A percentile compares a stretch with the other conserved stretches of the same genome.
Conservation (phyloP, 2,329 filamentous ascomycete genomes). For the Ascocoryne sarcoides region DNA sequence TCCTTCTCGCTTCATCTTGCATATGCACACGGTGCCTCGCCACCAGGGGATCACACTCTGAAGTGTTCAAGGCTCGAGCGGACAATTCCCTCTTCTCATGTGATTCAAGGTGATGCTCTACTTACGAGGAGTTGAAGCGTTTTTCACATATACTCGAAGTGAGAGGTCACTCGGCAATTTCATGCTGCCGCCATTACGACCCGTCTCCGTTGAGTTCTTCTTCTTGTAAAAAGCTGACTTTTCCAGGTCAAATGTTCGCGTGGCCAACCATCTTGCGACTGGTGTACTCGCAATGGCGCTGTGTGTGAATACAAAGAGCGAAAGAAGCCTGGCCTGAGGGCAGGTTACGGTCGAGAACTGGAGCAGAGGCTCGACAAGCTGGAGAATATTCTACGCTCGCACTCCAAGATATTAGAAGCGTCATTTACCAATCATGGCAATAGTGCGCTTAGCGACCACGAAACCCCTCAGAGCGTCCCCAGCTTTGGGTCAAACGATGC, state of each 20-base stretch:
- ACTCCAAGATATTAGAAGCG: slow-evolving; percentile 57
- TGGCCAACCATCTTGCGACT: slow-evolving; percentile 62
- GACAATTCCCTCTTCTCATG: no score
- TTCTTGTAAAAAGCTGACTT: slow-evolving; percentile 8
- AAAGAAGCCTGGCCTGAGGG: slow-evolving; percentile 54
- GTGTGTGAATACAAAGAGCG: slow-evolving; percentile 60
- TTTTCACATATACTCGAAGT: no score
- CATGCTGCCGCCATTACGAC: no score
- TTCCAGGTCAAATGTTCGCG: slow-evolving; percentile 64
- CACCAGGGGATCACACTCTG: no score
- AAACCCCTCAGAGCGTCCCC: slow-evolving; percentile 42
- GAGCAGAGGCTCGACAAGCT: slow-evolving; percentile 64
- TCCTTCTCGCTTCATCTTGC: no score
- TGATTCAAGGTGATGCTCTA: no score
- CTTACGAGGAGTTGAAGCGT: no score
- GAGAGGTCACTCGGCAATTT: no score
- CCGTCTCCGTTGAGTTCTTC: not conserved
- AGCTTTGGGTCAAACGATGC: slow-evolving; percentile 44
- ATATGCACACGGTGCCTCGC: no score
- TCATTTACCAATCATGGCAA: slow-evolving; percentile 35
- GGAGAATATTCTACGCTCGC: slow-evolving; percentile 55
- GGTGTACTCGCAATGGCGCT: slow-evolving; percentile 56
- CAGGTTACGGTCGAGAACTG: slow-evolving; percentile 63
- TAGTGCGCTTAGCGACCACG: slow-evolving; percentile 46
- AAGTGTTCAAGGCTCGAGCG: no score